A percentile compares a stretch with the other conserved stretches of the same genome.
Evolutionary conservation across 2,329 filamentous ascomycete genomes (phyloP).

Genomic region (Fusarium temperatum): DNA sequence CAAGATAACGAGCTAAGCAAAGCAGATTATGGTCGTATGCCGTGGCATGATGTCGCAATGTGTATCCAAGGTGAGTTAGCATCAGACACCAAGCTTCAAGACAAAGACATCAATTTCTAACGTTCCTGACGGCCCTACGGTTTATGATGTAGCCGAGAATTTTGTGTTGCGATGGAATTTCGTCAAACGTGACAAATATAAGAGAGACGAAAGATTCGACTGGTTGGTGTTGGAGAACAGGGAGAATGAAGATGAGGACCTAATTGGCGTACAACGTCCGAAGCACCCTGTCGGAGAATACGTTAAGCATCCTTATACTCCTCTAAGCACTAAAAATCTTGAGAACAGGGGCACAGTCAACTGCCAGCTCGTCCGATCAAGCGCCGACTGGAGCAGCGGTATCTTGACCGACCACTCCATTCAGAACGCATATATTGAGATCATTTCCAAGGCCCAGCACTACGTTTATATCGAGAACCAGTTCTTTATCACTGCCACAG

Average conservation of each 20-base stretch:
- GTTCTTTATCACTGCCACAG: constrained; percentile 96
- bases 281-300: constrained; percentile 92
- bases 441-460: constrained; percentile 88
- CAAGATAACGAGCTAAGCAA: constrained; percentile 93
- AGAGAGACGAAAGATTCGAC: constrained; percentile 82
- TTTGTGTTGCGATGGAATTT: constrained; percentile 97
- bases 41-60: constrained; percentile 89
- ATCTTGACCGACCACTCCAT: constrained; percentile 87
- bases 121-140: constrained; percentile 63
- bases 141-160: constrained; percentile 91
- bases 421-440: constrained; percentile 84
- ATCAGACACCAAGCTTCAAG: not conserved
- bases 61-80: constrained; percentile 6
- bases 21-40: constrained; percentile 92
- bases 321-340: constrained; percentile 72
- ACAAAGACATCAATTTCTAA: constrained; percentile 60
- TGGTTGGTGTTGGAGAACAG: constrained; percentile 85
- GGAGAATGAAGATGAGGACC: constrained; percentile 80
- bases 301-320: constrained; percentile 78
- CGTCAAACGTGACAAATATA: constrained; percentile 97
- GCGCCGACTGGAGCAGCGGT: constrained; percentile 92
- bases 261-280: constrained; percentile 87
- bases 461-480: constrained; percentile 99
- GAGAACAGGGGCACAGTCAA: constrained; percentile 76
- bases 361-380: constrained; percentile 89